Evolutionary conservation across 2,329 filamentous ascomycete species (phyloP), one percentile per base, ranked within the genome.

Genomic region (Boeremia exigua): DNA sequence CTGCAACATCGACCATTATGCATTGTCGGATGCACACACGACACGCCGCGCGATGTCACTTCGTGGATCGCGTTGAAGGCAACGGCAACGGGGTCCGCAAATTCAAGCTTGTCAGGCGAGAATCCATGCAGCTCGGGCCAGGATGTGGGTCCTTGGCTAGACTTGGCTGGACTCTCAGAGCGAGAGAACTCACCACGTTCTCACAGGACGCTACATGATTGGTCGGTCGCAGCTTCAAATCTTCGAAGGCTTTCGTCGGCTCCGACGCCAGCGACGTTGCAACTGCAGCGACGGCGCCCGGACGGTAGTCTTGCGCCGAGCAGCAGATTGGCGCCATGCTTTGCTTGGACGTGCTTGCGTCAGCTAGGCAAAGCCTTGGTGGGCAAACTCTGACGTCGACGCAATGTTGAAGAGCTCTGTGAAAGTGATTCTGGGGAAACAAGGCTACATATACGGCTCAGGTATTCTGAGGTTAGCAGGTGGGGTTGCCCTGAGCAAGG

Each of bases 181-280:
- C 54, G 48, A 57, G 44, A 52, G 54, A 57, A 52, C 48, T 34
- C 54, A 57, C 37, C 48, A 57, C 54, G 54, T 57, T 52, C 10
- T 40, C 2, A 32, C 28, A n/a, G 2, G 10, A 23, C 23, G 42
- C 27, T 25, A 17, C 36, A 37, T 53, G 25, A 57, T 57, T 52
- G 48, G 54, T 9, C 39, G 12, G 3, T 45, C 7, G 1, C 4
- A 8, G 12, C 34, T n/a, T 56, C 53, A 48, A 25, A 15, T 29
- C 38, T n/a, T 36, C 37, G 36, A 39, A 43, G 42, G 33, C 48
- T 23, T 53, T 54, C 43, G 25, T 42, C n/a, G 43, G 39, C 48
- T 44, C 48, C 39, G 25, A 44, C 38, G 39, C 49, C 49, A 54
- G 15, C 17, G 42, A 28, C 34, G 36, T 42, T 38, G 25, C 39